Evolutionary conservation across 805 yeast genomes (phyloP).

Genomic region (Candida namnaoensis): DNA sequence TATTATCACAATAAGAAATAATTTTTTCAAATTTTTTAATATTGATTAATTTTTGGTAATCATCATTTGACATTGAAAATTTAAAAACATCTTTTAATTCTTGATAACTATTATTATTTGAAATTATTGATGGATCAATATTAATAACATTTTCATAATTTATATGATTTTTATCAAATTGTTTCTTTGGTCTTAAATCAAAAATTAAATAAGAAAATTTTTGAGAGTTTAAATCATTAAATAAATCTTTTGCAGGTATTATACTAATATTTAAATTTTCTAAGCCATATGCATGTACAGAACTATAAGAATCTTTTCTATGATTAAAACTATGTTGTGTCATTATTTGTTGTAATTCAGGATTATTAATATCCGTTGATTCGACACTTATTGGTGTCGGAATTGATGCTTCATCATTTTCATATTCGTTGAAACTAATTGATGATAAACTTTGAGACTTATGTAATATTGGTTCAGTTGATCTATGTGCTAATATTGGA

Average conservation of each 20-base stretch:
- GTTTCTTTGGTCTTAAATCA: constrained; percentile 28
- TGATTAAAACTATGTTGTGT: constrained; percentile 8
- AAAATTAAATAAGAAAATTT: constrained; percentile 31
- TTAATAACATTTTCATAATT: constrained; percentile 28
- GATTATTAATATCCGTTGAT: neutral
- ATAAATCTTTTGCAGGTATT: constrained; percentile 27
- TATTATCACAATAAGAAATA: constrained; percentile 29
- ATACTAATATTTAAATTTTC: constrained; percentile 38
- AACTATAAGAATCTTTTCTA: constrained; percentile 30
- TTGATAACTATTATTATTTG: constrained; percentile 21
- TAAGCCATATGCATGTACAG: constrained; percentile 26
- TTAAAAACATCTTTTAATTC: constrained; percentile 12
- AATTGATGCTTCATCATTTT: neutral
- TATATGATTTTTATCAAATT: constrained; percentile 24
- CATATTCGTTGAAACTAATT: neutral
- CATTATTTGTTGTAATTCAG: constrained; percentile 1
- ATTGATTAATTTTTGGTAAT: constrained; percentile 17
- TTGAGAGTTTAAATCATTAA: constrained; percentile 30
- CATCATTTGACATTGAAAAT: neutral
- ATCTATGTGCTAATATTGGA: constrained; percentile 1
- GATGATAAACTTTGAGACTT: neutral
- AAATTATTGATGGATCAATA: constrained; percentile 32
- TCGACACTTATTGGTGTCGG: too few species aligned
- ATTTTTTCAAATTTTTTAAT: constrained; percentile 24
- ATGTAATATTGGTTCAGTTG: neutral